Conservation (phyloP, 768 basidiomycete species). For the Leccinum arenicola region DNA sequence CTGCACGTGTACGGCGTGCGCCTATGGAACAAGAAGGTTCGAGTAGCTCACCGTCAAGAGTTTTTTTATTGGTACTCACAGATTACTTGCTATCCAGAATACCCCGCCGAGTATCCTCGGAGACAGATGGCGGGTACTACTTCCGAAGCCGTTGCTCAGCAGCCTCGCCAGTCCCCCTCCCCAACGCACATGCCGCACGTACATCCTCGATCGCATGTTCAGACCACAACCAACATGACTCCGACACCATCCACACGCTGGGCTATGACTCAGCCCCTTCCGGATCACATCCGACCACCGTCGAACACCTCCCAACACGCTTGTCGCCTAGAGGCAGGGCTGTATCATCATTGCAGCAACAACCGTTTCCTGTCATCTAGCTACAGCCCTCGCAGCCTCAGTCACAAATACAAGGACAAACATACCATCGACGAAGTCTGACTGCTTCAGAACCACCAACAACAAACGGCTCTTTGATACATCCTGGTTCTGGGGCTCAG, state of each 20-base stretch:
- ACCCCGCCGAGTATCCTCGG: conserved; percentile 24
- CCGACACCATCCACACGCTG: conserved; percentile 65
- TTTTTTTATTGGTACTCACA: conserved; percentile 7
- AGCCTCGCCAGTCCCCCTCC: conserved; percentile 54
- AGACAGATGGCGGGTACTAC: conserved; percentile 12
- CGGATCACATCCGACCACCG: conserved; percentile 58
- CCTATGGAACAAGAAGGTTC: conserved; percentile 47
- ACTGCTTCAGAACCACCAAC: conserved; percentile 61
- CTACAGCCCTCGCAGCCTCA: conserved; percentile 21
- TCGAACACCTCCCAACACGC: conserved; percentile 37
- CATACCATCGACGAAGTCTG: conserved; percentile 63
- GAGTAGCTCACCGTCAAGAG: conserved; percentile 12
- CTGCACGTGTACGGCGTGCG: conserved; percentile 38
- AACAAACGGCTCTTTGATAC: conserved; percentile 33
- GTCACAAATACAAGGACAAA: conserved; percentile 24
- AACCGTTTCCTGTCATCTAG: conserved; percentile 27
- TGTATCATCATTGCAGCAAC: conserved; percentile 22
- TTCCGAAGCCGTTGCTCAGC: conserved; percentile 21
- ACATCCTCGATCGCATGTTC: conserved; percentile 29
- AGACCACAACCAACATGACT: conserved; percentile 68
- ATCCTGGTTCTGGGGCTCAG: conserved; percentile 16
- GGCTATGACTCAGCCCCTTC: conserved; percentile 35
- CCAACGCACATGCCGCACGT: conserved; percentile 38
- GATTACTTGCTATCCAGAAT: conserved; percentile 18
- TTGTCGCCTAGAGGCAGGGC: conserved; percentile 31